Evolutionary conservation across 148 eudicot species (phyloP), one percentile per base, ranked within the genome.

Genomic region (Chenopodium album): DNA sequence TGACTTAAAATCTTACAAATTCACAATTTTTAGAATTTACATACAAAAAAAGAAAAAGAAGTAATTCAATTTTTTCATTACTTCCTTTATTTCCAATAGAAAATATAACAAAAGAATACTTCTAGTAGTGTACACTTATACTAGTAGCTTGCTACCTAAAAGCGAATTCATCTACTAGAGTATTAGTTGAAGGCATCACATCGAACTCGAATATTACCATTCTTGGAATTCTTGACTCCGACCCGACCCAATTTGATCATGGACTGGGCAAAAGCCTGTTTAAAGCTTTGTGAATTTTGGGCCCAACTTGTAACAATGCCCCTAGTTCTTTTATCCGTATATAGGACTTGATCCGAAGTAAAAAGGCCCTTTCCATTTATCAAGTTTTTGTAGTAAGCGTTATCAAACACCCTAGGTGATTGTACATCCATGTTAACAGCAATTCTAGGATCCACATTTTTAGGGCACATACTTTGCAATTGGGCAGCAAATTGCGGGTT

Each of bases 341-440:
- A 93, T n/a, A 95, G 91, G 67, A 90, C 91, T 47, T 93, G 97
- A 76, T 95, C 98, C 63, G 98, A 92, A 20, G 87, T 88, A 83
- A 95, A 90, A 1, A 95, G 89, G 63, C 98, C 98, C 83, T 88
- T 91, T 3, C 93, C 92, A n/a, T 87, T 80, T 46, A 89, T 87
- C 16, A 95, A 88, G 52, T 93, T 92, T 14, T 88, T 75, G 82
- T 60, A 95, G 73, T 92, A 95, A 63, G 60, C 67, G 41, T 93
- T 95, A 84, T 95, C 98, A 78, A 95, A 95, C 34, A 1, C 85
- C 20, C 28, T 78, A 2, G 97, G 98, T 2, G 93, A 91, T 77
- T 12, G 97, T 92, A 56, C 62, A 83, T 95, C 98, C 92, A 95
- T 88, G 78, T 88, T 85, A 59, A 93, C 81, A 2, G 96, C 98